Evolutionary conservation across 2,329 filamentous ascomycete species (phyloP).

Genomic region (Biscogniauxia sp.): DNA sequence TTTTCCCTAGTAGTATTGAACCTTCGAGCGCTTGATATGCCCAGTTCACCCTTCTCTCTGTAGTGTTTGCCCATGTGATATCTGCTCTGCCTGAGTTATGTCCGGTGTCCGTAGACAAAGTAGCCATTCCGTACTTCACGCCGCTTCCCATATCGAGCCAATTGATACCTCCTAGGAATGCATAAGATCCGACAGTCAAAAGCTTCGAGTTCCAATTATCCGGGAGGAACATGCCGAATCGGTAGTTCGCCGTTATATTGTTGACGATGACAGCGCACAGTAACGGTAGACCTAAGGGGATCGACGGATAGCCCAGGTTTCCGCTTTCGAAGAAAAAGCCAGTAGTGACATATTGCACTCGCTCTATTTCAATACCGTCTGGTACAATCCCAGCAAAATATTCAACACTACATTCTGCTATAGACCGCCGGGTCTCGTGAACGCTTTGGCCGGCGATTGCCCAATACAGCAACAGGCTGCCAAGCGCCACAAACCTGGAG

Average conservation of each 20-base stretch:
- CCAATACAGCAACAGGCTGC: constrained; percentile 11
- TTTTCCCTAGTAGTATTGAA: constrained; percentile 43
- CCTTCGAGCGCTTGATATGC: constrained; percentile 38
- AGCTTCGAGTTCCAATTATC: constrained; percentile 28
- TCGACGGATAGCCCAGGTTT: constrained; percentile 28
- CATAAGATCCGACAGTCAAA: constrained; percentile 26
- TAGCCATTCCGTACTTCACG: constrained; percentile 26
- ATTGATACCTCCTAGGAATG: constrained; percentile 31
- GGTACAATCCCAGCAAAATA: constrained; percentile 24
- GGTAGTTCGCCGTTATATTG: constrained; percentile 26
- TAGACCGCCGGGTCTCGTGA: constrained; percentile 13
- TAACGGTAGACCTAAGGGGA: constrained; percentile 22
- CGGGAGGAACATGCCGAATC: constrained; percentile 31
- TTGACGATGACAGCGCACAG: constrained; percentile 29
- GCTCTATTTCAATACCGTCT: constrained; percentile 16
- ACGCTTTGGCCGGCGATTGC: constrained; percentile 7
- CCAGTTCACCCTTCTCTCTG: constrained; percentile 32
- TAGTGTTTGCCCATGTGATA: constrained; percentile 33
- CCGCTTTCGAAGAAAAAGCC: constrained; percentile 24
- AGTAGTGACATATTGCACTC: constrained; percentile 21
- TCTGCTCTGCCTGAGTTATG: constrained; percentile 29
- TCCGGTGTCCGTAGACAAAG: constrained; percentile 36
- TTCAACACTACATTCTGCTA: constrained; percentile 16
- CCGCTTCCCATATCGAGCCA: constrained; percentile 30
- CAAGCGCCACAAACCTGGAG: constrained; percentile 8